Evolutionary conservation across 2,329 filamentous ascomycete species (phyloP).

Genomic region (Aspergillus glaucus): DNA sequence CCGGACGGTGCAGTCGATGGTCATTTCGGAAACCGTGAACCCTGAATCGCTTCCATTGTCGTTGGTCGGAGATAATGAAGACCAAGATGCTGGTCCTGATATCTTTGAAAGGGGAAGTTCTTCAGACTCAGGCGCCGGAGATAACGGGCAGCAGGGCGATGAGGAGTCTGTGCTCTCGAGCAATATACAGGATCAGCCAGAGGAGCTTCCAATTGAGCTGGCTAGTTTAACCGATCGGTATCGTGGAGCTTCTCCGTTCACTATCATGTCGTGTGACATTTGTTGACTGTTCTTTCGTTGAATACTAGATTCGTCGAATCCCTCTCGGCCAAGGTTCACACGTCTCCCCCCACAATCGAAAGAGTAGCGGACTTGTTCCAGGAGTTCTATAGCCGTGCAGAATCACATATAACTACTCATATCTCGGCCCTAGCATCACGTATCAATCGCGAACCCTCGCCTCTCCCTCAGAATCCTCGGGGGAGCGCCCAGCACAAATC

Average conservation of each 20-base stretch:
- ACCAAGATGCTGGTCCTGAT: conserved; percentile 26
- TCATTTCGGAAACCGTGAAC: conserved; percentile 18
- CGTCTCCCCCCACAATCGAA: conserved; percentile 75
- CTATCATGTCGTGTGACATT: background rate
- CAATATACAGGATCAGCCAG: conserved; percentile 60
- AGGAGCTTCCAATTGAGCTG: conserved; percentile 90
- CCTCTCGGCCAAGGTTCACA: conserved; percentile 77
- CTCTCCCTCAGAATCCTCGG: conserved; percentile 47
- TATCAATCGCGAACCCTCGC: conserved; percentile 62
- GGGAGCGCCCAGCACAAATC: conserved; percentile 45
- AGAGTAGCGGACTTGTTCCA: conserved; percentile 82
- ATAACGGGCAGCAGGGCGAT: conserved; percentile 24
- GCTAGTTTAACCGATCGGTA: conserved; percentile 84
- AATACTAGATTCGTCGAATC: conserved; percentile 75
- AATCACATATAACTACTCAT: conserved; percentile 78
- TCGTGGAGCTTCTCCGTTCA: background rate
- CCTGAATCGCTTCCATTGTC: conserved; percentile 18
- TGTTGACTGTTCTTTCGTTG: conserved; percentile 1
- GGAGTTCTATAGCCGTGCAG: conserved; percentile 80
- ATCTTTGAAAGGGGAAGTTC: conserved; percentile 41
- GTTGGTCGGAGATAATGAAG: conserved; percentile 16
- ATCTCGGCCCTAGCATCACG: conserved; percentile 71
- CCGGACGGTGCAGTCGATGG: conserved; percentile 20
- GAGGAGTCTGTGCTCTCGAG: conserved; percentile 30
- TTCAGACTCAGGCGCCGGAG: conserved; percentile 24